phyloP scores from a whole-genome alignment of 2,329 filamentous ascomycete genomes.

The Aspergillus novoparasiticus region DNA sequence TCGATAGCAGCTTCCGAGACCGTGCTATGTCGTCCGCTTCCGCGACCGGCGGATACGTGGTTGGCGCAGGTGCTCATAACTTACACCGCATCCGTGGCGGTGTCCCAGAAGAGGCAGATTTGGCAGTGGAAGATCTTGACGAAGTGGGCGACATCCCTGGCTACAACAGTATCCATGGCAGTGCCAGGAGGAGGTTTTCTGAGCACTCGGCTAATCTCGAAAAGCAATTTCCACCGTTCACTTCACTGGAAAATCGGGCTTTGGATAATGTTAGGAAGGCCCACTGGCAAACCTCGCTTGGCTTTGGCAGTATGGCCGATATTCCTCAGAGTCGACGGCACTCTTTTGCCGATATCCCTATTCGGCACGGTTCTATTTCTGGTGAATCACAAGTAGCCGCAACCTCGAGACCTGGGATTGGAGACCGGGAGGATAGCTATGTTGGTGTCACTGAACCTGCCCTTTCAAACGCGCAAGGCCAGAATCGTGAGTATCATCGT shows the following conservation, averaged over 20 bases:
- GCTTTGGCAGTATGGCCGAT: constrained; percentile 50
- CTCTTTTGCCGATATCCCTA: constrained; percentile 54
- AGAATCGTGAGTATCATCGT: constrained; percentile 46
- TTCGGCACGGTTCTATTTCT: constrained; percentile 48
- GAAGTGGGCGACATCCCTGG: constrained; percentile 44
- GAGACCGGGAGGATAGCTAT: constrained; percentile 42
- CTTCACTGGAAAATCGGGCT: constrained; percentile 45
- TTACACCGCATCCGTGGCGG: constrained; percentile 44
- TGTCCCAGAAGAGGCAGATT: constrained; percentile 48
- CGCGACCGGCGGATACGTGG: constrained; percentile 35
- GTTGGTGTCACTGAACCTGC: constrained; percentile 39
- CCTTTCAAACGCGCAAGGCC: constrained; percentile 40
- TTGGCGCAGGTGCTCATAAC: constrained; percentile 34
- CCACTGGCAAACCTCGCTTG: constrained; percentile 55
- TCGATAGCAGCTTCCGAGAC: constrained; percentile 42
- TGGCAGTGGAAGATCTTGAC: constrained; percentile 48
- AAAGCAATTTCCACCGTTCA: constrained; percentile 41
- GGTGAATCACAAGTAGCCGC: constrained; percentile 32
- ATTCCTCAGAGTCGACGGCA: constrained; percentile 54
- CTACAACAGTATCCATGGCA: constrained; percentile 43
- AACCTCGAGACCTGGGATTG: constrained; percentile 25
- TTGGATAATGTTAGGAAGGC: constrained; percentile 50
- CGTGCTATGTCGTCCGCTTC: constrained; percentile 46
- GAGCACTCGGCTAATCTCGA: constrained; percentile 47
- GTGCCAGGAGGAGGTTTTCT: constrained; percentile 45